phyloP scores from a whole-genome alignment of 1,284 basidiomycete genomes.

The Moesziomyces parantarcticus region DNA sequence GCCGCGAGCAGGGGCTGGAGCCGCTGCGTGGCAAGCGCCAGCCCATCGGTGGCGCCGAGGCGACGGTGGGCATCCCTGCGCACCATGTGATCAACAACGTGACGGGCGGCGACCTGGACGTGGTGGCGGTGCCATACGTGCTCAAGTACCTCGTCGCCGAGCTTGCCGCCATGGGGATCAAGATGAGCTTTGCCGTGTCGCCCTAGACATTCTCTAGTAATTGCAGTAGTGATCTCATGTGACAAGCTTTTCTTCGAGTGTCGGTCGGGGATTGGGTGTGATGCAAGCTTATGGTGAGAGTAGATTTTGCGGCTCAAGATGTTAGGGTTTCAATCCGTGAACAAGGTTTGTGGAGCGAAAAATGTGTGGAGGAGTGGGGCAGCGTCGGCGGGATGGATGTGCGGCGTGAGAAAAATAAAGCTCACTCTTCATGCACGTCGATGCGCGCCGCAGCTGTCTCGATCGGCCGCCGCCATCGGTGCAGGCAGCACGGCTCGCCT shows the following conservation, averaged over 20 bases:
- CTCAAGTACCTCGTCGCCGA: constrained; percentile 71
- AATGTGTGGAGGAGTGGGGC: no score
- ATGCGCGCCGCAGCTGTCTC: constrained; percentile 19
- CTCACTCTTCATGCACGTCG: constrained; percentile 17
- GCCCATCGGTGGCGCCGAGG: constrained; percentile 42
- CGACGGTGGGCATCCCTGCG: constrained; percentile 44
- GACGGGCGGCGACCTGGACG: constrained; percentile 60
- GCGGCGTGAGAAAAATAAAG: constrained; percentile 1
- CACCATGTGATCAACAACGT: constrained; percentile 45
- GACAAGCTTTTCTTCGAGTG: no score
- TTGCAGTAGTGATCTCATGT: background rate
- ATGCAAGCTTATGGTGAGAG: no score
- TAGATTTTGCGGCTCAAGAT: no score
- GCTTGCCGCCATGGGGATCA: constrained; percentile 74
- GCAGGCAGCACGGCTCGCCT: background rate
- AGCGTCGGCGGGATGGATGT: no score
- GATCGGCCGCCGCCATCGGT: constrained; percentile 32
- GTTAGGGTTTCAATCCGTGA: no score
- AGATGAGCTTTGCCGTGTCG: constrained; percentile 67
- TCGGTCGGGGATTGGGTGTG: no score
- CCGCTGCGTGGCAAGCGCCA: constrained; percentile 38
- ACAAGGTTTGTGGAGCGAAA: no score
- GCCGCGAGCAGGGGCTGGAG: constrained; percentile 33
- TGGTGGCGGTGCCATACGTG: constrained; percentile 87
- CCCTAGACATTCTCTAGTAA: constrained; percentile 5